Conservation (phyloP, 2,329 filamentous ascomycete species). For the Fusarium sp. region DNA sequence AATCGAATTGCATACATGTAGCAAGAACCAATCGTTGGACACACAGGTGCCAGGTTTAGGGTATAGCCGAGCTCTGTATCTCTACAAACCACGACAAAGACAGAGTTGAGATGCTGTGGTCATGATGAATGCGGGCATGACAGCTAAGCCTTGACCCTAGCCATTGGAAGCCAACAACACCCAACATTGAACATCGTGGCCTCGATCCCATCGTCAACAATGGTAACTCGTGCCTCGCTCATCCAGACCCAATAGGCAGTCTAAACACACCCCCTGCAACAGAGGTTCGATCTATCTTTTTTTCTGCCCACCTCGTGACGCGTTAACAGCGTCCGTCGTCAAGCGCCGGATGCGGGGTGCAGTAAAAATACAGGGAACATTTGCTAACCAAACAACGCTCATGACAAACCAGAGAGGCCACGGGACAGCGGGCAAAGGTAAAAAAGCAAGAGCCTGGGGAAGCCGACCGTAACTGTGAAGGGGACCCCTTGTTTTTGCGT, state of each 20-base stretch:
- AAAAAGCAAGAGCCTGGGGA: slow-evolving; percentile 12
- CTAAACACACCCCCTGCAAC: slow-evolving; percentile 27
- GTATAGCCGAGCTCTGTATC: slow-evolving; percentile 1
- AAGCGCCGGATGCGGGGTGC: slow-evolving; percentile 45
- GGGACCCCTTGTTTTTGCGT: slow-evolving; percentile 19
- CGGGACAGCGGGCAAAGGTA: slow-evolving; percentile 27
- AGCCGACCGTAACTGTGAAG: slow-evolving; percentile 25
- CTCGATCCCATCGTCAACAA: slow-evolving; percentile 14
- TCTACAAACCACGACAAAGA: slow-evolving; percentile 2
- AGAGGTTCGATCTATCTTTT: slow-evolving; percentile 23
- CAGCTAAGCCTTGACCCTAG: slow-evolving; percentile 5
- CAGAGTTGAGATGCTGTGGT: slow-evolving; percentile 7
- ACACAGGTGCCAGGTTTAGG: background rate
- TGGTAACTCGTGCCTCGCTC: slow-evolving; percentile 17
- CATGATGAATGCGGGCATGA: slow-evolving; percentile 13
- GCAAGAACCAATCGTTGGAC: background rate
- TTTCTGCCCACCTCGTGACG: slow-evolving; percentile 43
- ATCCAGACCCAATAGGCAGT: background rate
- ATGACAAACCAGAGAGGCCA: slow-evolving; percentile 44
- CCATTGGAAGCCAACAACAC: slow-evolving; percentile 11
- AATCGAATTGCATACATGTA: background rate
- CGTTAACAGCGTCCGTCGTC: slow-evolving; percentile 34
- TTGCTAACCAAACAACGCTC: slow-evolving; percentile 40
- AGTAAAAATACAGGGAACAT: slow-evolving; percentile 36
- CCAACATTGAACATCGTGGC: slow-evolving; percentile 21